These are phyloP conservation scores for Gossypium schwendimanii DNA, from an alignment of 441 rosid species.

Conservation along the genomic window DNA sequence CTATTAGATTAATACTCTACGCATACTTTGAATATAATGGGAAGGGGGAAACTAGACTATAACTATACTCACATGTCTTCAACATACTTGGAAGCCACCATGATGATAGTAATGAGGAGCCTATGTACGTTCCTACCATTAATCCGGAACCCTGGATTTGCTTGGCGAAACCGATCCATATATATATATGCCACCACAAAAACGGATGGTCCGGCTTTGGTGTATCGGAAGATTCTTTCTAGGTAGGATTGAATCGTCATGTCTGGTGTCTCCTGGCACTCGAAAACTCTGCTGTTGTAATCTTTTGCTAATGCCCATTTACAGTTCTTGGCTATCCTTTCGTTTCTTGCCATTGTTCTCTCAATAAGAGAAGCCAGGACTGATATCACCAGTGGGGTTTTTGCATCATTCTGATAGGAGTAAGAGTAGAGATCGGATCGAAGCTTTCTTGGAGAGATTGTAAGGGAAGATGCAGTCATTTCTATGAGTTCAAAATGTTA, in stretches of 20 bases:
- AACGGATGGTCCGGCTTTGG: conserved; percentile 69
- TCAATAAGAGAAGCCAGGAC: conserved; percentile 71
- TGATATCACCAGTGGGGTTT: conserved; percentile 61
- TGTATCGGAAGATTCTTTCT: conserved; percentile 77
- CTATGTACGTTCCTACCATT: conserved; percentile 60
- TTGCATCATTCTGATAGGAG: conserved; percentile 44
- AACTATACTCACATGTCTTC: conserved; percentile 67
- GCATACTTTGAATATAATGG: no score
- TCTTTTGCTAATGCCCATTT: conserved; percentile 32
- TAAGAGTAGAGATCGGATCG: conserved; percentile 68
- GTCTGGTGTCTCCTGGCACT: conserved; percentile 66
- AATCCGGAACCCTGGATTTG: conserved; percentile 58
- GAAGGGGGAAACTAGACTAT: neutral
- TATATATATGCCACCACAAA: conserved; percentile 81
- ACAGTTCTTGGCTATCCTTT: conserved; percentile 43
- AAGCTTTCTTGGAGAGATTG: conserved; percentile 65
- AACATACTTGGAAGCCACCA: conserved; percentile 85
- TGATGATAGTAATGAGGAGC: conserved; percentile 70
- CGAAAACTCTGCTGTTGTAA: conserved; percentile 43
- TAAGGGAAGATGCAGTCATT: conserved; percentile 29
- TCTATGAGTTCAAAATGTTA: neutral
- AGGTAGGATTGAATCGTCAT: conserved; percentile 72
- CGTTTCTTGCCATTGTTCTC: conserved; percentile 57
- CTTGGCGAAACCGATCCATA: conserved; percentile 75
- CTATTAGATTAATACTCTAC: neutral